Evolutionary conservation across 1,139 yeast species (phyloP).

Genomic region (Groenewaldozyma auringiensis): DNA sequence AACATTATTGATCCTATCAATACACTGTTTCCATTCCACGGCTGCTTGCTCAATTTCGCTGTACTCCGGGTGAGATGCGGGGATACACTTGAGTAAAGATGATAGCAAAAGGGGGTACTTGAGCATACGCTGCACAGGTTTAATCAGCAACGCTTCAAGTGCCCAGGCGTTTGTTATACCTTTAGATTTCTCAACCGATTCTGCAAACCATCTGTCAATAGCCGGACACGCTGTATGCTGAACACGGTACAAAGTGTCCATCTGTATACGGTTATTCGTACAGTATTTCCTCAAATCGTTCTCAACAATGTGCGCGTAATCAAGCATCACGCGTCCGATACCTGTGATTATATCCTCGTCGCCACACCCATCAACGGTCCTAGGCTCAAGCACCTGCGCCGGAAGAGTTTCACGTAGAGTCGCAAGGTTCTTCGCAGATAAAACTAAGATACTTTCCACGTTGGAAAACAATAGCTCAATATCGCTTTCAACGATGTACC

Average conservation of each 20-base stretch:
- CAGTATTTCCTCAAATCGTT: slow-evolving; percentile 28
- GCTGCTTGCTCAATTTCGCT: slow-evolving; percentile 24
- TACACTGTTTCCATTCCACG: slow-evolving; percentile 21
- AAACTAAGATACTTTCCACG: slow-evolving; percentile 25
- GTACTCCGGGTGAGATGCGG: slow-evolving; percentile 28
- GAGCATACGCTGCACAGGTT: slow-evolving; percentile 37
- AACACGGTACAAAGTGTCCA: slow-evolving; percentile 24
- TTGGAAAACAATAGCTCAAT: slow-evolving; percentile 27
- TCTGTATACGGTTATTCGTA: slow-evolving; percentile 27
- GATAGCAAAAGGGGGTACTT: slow-evolving; percentile 35
- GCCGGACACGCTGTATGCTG: slow-evolving; percentile 24
- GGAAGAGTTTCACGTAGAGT: slow-evolving; percentile 24
- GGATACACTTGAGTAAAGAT: slow-evolving; percentile 25
- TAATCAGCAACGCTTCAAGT: slow-evolving; percentile 35
- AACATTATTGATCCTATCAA: slow-evolving; percentile 25
- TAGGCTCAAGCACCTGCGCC: slow-evolving; percentile 17
- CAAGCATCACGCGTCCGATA: slow-evolving; percentile 29
- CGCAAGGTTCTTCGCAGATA: slow-evolving; percentile 25
- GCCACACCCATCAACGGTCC: slow-evolving; percentile 7
- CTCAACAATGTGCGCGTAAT: slow-evolving; percentile 29
- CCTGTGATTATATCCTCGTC: slow-evolving; percentile 19
- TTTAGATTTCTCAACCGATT: slow-evolving; percentile 23
- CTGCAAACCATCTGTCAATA: slow-evolving; percentile 28
- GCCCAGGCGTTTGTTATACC: slow-evolving; percentile 35
- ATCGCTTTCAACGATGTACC: slow-evolving; percentile 26